Evolutionary conservation across 352 stramenopile genomes (phyloP), one percentile per base, ranked within the genome.

Genomic region (Phytophthora constricta): DNA sequence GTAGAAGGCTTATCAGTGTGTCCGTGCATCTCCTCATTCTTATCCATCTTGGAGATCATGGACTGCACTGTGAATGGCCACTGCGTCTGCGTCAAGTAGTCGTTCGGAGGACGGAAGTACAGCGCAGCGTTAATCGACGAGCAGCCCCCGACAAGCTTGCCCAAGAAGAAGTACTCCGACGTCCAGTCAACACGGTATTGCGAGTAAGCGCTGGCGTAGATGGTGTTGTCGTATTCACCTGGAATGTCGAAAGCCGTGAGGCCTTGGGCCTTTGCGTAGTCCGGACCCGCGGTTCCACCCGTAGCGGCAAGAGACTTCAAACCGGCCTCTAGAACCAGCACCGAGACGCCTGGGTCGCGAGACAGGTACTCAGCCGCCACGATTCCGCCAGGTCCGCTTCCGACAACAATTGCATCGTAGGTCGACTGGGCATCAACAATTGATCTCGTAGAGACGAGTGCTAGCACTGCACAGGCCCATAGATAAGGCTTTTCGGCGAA

Each of bases 111-210:
- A 26, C 85, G 79, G 43, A 95, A 85, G 75, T 94, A 94, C 10
- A 96, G 65, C 62, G 88, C 88, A 33, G 67, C 87, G 65, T 97
- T 96, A 51, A 95, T 80, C 13, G 80, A 88, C 28, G 80, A 91
- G 50, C 73, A 91, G 19, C 89, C 90, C 31, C 89, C 90, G 17
- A 97, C 69, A 39, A 89, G 78, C 55, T 96, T 94, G 47, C 84
- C 90, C 3, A 89, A 72, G 57, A 66, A 87, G 52, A 72, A 70
- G 39, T 75, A 69, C 5, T 67, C 78, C 7, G 42, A 55, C 53
- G 87, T 63, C 70, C 69, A 89, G 65, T 89, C 74, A 1, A 82
- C 64, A 5, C 68, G 65, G 59, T 77, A 86, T 33, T 84, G 68
- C 17, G 68, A 65, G 49, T 83, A 78, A 5, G 50, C 64, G 3